These are phyloP conservation scores for Kalanchoe fedtschenkoi DNA, from an alignment of 164 flowering plant genomes.

Conservation along the genomic window DNA sequence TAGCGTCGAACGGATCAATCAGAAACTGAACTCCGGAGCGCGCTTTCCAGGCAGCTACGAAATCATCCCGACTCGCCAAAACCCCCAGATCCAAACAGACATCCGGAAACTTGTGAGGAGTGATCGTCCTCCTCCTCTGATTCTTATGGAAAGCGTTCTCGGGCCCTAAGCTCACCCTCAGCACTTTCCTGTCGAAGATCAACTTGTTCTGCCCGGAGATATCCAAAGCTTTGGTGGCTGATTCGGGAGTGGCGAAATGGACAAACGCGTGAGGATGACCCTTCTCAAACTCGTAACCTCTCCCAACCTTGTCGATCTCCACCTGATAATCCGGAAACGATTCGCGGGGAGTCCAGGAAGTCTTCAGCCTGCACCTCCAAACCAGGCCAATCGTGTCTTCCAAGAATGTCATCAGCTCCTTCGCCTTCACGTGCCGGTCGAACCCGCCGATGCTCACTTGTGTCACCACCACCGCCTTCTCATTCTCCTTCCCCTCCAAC, in stretches of 20 bases:
- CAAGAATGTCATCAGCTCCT: constrained; percentile 33
- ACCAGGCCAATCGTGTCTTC: constrained; percentile 50
- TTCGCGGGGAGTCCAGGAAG: constrained; percentile 69
- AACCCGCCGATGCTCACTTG: constrained; percentile 78
- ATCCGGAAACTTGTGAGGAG: constrained; percentile 43
- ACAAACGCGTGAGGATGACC: constrained; percentile 92
- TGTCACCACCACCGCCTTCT: constrained; percentile 13
- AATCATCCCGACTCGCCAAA: constrained; percentile 37
- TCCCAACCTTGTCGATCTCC: constrained; percentile 11
- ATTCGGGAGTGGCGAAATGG: constrained; percentile 57
- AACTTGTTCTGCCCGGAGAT: constrained; percentile 43
- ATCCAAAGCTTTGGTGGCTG: constrained; percentile 31
- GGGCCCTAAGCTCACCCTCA: constrained; percentile 63
- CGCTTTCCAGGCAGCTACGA: constrained; percentile 67
- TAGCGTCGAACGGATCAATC: no score
- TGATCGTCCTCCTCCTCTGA: no score
- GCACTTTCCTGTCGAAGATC: constrained; percentile 18
- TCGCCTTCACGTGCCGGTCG: constrained; percentile 31
- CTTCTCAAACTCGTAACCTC: constrained; percentile 29
- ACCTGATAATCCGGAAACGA: constrained; percentile 47
- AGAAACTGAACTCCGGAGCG: constrained; percentile 63
- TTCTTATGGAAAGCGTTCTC: no score
- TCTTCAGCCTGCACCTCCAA: constrained; percentile 74
- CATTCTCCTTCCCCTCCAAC: not conserved
- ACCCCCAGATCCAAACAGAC: constrained; percentile 52